Base-by-base conservation (phyloP, 805 yeast species). In the Kregervanrija delftensis region DNA sequence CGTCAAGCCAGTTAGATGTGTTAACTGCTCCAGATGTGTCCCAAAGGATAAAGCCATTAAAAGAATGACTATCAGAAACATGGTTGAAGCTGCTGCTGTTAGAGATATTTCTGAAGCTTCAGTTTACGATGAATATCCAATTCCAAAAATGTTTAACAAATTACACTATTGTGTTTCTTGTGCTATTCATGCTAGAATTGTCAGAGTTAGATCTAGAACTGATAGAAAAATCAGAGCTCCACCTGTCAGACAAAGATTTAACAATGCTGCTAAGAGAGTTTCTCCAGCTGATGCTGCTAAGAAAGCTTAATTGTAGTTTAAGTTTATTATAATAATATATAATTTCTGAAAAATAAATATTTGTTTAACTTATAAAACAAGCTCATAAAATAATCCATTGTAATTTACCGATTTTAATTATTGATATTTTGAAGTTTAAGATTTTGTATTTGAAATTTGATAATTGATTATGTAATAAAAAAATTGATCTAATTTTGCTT, bases 1-100 rank as follows among this genome's bases (percentile, higher is more conserved):
- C 96, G 96, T 87, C 76, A 87, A 86, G 77, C 95, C 96, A 73
- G 97, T 91, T 69, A 90, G 99, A 86, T 93, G 99, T 83, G 86
- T 89, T 71, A 93, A 93, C 96, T 93, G 99, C 79, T 86, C 96
- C 67, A 88, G 96, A 77, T 87, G 96, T 81, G 96, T 93, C 67
- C 97, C 99, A 73, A 93, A 93, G 86, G 99, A 93, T 76, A 93
- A 93, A 86, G 98, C 99, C 75, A 93, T 93, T 87, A 93, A 93
- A 93, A 88, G 99, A 81, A 95, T 93, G 83, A 89, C 96, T 76
- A 84, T 93, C 86, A 87, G 97, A 82, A 93, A 93, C 96, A 93
- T 93, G 91, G 99, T 93, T 66, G 99, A 93, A 83, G 93, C 96
- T 64, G 99, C 99, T 73, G 93, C 99, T 68, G 95, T 93, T 71